Percentiles rank a stretch among this genome's conserved stretches.
Conservation (phyloP, 2,329 filamentous ascomycete genomes). For the Penicillium expansum region DNA sequence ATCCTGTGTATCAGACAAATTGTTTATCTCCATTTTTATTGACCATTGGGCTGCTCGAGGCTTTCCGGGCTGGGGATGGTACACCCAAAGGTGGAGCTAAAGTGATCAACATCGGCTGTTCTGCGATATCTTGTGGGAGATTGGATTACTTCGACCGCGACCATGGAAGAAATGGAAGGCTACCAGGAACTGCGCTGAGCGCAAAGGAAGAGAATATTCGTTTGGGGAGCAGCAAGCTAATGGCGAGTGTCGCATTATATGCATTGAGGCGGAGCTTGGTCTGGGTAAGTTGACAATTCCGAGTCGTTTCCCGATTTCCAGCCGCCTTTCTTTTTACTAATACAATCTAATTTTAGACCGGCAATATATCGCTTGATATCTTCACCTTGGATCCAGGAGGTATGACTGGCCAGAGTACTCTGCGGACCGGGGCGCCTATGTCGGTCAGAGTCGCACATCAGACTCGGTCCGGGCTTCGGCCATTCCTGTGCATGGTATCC, state of each 20-base stretch:
- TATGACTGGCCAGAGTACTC: slow-evolving; percentile 27
- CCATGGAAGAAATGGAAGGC: slow-evolving; percentile 15
- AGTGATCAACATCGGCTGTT: slow-evolving; percentile 39
- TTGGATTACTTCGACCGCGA: slow-evolving; percentile 35
- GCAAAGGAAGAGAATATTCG: slow-evolving; percentile 31
- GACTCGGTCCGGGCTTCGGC: slow-evolving; percentile 34
- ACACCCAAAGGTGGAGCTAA: slow-evolving; percentile 31
- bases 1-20: slow-evolving; percentile 39
- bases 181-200: slow-evolving; percentile 27
- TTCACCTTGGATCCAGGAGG: slow-evolving; percentile 37
- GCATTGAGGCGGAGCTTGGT: slow-evolving; percentile 37
- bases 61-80: slow-evolving; percentile 35
- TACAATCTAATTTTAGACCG: slow-evolving; percentile 24
- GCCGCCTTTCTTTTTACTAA: slow-evolving; percentile 6
- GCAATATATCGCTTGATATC: slow-evolving; percentile 37
- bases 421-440: slow-evolving; percentile 26
- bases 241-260: slow-evolving; percentile 37
- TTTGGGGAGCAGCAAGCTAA: slow-evolving; percentile 37
- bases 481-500: slow-evolving; percentile 35
- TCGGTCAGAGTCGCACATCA: slow-evolving; percentile 33
- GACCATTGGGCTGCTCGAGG: slow-evolving; percentile 37
- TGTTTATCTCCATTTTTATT: slow-evolving; percentile 38
- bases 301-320: not conserved
- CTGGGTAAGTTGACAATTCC: slow-evolving; percentile 25
- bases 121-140: slow-evolving; percentile 30